These are phyloP conservation scores for Cyberlindnera meyerae DNA, from an alignment of 805 yeast genomes.

Conservation along the genomic window DNA sequence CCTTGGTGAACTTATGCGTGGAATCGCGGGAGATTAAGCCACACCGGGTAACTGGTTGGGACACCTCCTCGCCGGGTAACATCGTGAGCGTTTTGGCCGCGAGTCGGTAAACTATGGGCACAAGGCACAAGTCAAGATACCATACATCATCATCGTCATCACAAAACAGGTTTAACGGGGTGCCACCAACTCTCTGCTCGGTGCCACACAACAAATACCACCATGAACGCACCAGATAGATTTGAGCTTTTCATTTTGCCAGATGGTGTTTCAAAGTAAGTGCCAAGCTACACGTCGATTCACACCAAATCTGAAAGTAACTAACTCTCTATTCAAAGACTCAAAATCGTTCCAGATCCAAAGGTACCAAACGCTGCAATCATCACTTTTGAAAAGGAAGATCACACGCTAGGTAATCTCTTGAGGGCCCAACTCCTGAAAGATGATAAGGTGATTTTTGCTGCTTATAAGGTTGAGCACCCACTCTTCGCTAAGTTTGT, in stretches of 20 bases:
- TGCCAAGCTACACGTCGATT: no score
- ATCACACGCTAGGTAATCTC: conserved; percentile 91
- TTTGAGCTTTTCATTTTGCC: conserved; percentile 94
- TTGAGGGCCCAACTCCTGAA: conserved; percentile 79
- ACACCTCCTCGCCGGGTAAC: no score
- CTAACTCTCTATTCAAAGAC: no score
- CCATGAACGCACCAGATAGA: conserved; percentile 99
- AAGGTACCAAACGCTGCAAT: conserved; percentile 94
- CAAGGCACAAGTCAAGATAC: background rate
- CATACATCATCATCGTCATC: background rate
- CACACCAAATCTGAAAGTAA: no score
- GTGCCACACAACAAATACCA: background rate
- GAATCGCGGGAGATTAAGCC: background rate
- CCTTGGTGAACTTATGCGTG: no score
- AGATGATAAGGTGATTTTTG: conserved; percentile 88
- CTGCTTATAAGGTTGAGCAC: conserved; percentile 97
- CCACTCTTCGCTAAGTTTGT: conserved; percentile 94
- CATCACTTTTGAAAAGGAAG: conserved; percentile 92
- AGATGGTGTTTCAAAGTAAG: conserved; percentile 93
- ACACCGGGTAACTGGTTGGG: background rate
- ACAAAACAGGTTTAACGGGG: no score
- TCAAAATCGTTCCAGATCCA: conserved; percentile 86
- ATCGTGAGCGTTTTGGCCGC: no score
- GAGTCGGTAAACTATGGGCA: no score
- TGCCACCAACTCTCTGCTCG: no score